A percentile compares a stretch with the other conserved stretches of the same genome.
Conservation (phyloP, 2,329 filamentous ascomycete species). For the Ophiobolus disseminans region DNA sequence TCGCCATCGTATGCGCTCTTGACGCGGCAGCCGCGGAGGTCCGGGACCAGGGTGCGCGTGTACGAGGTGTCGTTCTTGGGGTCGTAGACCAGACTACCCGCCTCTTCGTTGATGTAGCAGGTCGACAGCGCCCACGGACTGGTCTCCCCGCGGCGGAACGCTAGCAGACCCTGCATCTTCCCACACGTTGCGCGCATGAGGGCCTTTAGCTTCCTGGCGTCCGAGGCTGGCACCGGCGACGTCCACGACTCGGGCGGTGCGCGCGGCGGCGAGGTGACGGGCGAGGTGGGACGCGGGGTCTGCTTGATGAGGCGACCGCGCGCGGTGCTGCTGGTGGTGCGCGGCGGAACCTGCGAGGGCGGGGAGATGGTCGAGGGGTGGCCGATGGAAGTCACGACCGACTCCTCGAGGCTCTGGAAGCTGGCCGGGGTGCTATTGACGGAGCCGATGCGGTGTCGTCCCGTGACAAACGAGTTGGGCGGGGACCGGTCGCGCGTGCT, state of each 20-base stretch:
- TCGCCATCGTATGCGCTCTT: conserved; percentile 58
- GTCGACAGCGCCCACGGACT: conserved; percentile 74
- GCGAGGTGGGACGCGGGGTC: conserved; percentile 27
- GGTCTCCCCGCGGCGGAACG: conserved; percentile 69
- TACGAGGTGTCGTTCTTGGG: conserved; percentile 71
- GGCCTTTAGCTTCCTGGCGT: conserved; percentile 74
- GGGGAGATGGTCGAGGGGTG: conserved; percentile 50
- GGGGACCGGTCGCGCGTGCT: conserved; percentile 50
- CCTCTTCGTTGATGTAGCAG: conserved; percentile 79
- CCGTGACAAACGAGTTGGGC: conserved; percentile 49
- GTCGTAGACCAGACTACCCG: conserved; percentile 77
- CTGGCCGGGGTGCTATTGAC: conserved; percentile 67
- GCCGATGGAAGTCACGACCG: conserved; percentile 50
- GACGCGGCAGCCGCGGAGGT: conserved; percentile 77
- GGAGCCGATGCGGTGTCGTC: conserved; percentile 72
- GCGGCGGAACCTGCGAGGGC: conserved; percentile 33
- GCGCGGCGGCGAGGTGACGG: conserved; percentile 29
- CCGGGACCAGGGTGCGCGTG: conserved; percentile 68
- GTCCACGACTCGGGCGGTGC: conserved; percentile 45
- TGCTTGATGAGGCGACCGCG: conserved; percentile 43
- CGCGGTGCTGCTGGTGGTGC: conserved; percentile 37
- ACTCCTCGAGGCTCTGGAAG: conserved; percentile 53
- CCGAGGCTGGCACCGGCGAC: conserved; percentile 61
- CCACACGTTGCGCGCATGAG: conserved; percentile 81
- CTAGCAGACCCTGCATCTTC: conserved; percentile 78